A percentile compares a stretch with the other conserved stretches of the same genome.
phyloP scores from a whole-genome alignment of 2,329 filamentous ascomycete species.

The Ambrosiella cleistominuta region DNA sequence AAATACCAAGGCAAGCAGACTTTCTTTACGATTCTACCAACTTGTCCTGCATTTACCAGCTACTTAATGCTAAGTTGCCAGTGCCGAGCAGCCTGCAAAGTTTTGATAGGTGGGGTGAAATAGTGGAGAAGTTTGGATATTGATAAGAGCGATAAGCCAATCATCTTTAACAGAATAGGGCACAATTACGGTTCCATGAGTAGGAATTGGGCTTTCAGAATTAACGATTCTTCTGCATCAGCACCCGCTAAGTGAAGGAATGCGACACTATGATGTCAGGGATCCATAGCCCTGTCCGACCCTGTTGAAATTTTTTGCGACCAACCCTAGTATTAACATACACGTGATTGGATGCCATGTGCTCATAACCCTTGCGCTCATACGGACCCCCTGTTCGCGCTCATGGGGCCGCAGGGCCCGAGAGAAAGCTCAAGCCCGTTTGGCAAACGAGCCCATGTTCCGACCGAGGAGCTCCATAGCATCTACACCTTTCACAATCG shows the following conservation, averaged over 20 bases:
- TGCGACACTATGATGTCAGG: neutral
- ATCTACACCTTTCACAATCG: neutral
- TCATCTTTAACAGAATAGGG: conserved; percentile 8
- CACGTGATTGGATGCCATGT: neutral
- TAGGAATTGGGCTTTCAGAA: neutral
- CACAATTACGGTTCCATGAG: neutral
- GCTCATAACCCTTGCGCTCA: neutral
- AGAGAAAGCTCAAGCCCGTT: neutral
- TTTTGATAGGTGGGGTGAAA: conserved; percentile 12
- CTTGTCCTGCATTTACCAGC: neutral
- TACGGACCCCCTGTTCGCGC: neutral
- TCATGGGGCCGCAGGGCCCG: neutral
- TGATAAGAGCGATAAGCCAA: conserved; percentile 12
- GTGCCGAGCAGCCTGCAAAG: conserved; percentile 5
- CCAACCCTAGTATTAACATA: neutral
- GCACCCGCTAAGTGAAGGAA: neutral
- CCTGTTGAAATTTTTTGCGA: neutral
- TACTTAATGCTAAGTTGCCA: neutral
- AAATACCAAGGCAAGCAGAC: too few relatives aligned
- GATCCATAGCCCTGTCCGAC: neutral
- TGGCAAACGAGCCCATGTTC: neutral
- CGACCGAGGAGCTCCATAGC: neutral
- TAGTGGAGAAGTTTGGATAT: conserved; percentile 4
- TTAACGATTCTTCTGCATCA: neutral
- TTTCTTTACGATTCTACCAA: neutral